phyloP scores from a whole-genome alignment of 768 basidiomycete species.

The Xerocomellus intermedius region DNA sequence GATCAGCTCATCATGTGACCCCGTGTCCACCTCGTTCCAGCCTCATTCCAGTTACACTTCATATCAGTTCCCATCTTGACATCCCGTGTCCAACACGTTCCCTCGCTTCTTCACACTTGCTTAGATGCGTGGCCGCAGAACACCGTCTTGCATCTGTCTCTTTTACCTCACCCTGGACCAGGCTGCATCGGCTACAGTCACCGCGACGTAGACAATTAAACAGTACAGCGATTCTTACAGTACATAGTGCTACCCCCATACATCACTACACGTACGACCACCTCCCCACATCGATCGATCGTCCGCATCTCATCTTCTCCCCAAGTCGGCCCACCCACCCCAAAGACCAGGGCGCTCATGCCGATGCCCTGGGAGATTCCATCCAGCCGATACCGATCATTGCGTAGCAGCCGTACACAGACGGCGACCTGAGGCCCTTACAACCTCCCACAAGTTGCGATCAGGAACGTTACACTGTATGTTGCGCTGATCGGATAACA shows the following conservation, averaged over 20 bases:
- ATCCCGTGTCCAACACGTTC: too few species aligned
- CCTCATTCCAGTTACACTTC: too few species aligned
- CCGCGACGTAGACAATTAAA: background rate
- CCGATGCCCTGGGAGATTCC: background rate
- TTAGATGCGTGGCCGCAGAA: too few species aligned
- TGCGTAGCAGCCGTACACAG: too few species aligned
- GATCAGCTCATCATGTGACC: too few species aligned
- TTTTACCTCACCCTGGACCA: conserved; percentile 9
- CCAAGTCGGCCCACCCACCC: background rate
- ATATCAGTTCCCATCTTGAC: too few species aligned
- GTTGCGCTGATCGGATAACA: too few species aligned
- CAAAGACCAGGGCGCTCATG: background rate
- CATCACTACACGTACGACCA: background rate
- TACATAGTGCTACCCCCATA: background rate
- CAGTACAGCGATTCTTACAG: background rate
- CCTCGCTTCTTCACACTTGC: too few species aligned
- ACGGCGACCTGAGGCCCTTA: too few species aligned
- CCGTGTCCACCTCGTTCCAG: too few species aligned
- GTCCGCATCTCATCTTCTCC: background rate
- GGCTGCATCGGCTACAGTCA: background rate
- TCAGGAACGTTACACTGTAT: too few species aligned
- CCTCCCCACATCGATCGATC: background rate
- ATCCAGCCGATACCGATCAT: background rate
- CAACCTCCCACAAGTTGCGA: too few species aligned
- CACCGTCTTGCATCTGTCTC: background rate